Conservation (phyloP, 495 filamentous ascomycete species). For the Daldinia caldariorum region DNA sequence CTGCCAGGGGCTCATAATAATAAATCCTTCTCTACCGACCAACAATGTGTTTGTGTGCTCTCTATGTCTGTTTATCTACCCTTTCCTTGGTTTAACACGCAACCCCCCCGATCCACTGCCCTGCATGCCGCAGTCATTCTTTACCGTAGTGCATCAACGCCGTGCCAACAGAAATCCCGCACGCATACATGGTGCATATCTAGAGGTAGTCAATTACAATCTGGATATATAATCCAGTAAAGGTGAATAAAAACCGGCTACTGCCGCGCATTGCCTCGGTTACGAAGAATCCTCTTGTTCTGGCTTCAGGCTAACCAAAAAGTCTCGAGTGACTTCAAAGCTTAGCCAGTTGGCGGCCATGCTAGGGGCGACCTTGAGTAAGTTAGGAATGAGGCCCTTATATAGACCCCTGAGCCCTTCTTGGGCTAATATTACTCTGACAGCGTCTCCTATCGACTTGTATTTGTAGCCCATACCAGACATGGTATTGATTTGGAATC, state of each 20-base stretch:
- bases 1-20: not conserved
- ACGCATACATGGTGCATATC: conserved; percentile 31
- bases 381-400: conserved; percentile 92
- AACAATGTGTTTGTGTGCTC: conserved; percentile 13
- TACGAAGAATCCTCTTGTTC: conserved; percentile 48
- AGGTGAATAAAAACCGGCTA: conserved; percentile 13
- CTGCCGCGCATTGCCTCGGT: conserved; percentile 2
- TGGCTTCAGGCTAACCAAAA: conserved; percentile 69
- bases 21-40: conserved; percentile 7
- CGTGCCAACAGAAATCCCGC: conserved; percentile 14
- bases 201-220: conserved; percentile 35
- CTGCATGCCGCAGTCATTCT: conserved; percentile 14
- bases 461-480: conserved; percentile 98
- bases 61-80: conserved; percentile 41
- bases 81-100: conserved; percentile 23
- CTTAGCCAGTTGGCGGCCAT: conserved; percentile 99
- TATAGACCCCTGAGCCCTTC: conserved; percentile 80
- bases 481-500: conserved; percentile 99
- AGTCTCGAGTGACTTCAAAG: conserved; percentile 91
- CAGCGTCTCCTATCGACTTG: conserved; percentile 83
- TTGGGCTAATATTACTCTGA: conserved; percentile 79
- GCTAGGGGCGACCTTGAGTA: conserved; percentile 96
- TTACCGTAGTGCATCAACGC: conserved; percentile 17
- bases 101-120: not conserved
- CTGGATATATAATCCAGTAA: conserved; percentile 26